Base-by-base conservation (phyloP, 192 early-diverging fungal species). In the Geosiphon pyriformis region DNA sequence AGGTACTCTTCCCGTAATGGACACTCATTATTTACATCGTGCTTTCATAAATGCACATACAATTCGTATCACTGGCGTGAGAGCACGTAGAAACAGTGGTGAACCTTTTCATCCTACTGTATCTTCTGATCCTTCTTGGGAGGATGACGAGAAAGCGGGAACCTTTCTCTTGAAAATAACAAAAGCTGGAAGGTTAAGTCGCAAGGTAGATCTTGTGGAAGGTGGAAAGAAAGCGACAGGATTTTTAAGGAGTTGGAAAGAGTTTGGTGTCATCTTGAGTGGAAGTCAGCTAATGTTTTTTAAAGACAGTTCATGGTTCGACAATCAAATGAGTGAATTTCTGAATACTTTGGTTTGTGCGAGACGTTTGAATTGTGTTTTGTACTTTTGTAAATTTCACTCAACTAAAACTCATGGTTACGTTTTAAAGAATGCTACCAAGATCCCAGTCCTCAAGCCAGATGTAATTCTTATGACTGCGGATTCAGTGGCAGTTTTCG, bases 201-300 rank as follows among this genome's bases (percentile, higher is more conserved):
- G 90, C 35, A 92, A 92, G 74, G 83, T 87, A 71, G 90, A 92
- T 60, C 60, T 83, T 25, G 71, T 81, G 35, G 76, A 88, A 22
- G 85, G 86, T 46, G 84, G 82, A 18, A 87, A 87, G 65, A 85
- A 81, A 32, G 81, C 82, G 3, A 76, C 73, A 23, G 54, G 73
- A 12, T 58, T 74, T 27, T 79, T 85, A 61, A 81, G 90, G 22
- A 77, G 84, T 27, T 92, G 90, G 90, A 82, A 85, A 76, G 79
- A 83, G 18, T 79, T 86, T n/a, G 88, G 88, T 68, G 80, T 92
- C 54, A 85, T 90, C 20, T 73, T 92, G 31, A 87, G 86, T 69
- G 90, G 90, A 27, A 90, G 86, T 49, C 86, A 88, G 29, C 75
- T 92, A 49, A 82, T 90, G 51, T 85, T 92, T 47, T 89, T 92